A percentile compares a stretch with the other conserved stretches of the same genome.
Evolutionary conservation across 495 filamentous ascomycete species (phyloP).

Genomic region (Tuber aestivum): DNA sequence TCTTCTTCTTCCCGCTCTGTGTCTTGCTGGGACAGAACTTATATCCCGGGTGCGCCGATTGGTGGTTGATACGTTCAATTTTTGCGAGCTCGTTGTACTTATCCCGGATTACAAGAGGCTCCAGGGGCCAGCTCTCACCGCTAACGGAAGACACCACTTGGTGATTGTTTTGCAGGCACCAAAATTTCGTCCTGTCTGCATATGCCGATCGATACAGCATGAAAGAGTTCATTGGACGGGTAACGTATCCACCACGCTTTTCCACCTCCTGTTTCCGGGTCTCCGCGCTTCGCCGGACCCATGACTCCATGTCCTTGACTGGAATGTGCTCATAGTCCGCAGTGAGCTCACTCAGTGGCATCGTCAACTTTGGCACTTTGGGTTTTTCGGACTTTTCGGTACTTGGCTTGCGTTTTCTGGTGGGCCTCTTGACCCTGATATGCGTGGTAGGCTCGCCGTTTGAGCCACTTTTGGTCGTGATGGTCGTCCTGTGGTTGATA

Average conservation of each 20-base stretch:
- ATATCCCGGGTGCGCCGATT: conserved; percentile 80
- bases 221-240: conserved; percentile 95
- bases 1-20: conserved; percentile 50
- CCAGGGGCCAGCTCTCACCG: conserved; percentile 78
- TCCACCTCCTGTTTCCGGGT: conserved; percentile 61
- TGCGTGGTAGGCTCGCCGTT: conserved; percentile 28
- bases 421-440: conserved; percentile 22
- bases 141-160: conserved; percentile 83
- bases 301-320: conserved; percentile 72
- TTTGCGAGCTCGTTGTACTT: conserved; percentile 75
- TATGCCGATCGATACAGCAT: conserved; percentile 96
- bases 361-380: conserved; percentile 53
- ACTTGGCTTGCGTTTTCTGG: conserved; percentile 31
- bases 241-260: conserved; percentile 69
- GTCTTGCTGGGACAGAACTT: conserved; percentile 88
- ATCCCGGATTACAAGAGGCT: conserved; percentile 63
- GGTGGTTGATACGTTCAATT: conserved; percentile 79
- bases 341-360: conserved; percentile 73
- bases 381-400: conserved; percentile 42
- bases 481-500: conserved; percentile 24
- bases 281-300: conserved; percentile 66
- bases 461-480: conserved; percentile 21
- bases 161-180: conserved; percentile 84
- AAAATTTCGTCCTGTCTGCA: conserved; percentile 75
- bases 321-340: conserved; percentile 58